Evolutionary conservation across 768 basidiomycete species (phyloP).

Genomic region (Lepiota venenata): DNA sequence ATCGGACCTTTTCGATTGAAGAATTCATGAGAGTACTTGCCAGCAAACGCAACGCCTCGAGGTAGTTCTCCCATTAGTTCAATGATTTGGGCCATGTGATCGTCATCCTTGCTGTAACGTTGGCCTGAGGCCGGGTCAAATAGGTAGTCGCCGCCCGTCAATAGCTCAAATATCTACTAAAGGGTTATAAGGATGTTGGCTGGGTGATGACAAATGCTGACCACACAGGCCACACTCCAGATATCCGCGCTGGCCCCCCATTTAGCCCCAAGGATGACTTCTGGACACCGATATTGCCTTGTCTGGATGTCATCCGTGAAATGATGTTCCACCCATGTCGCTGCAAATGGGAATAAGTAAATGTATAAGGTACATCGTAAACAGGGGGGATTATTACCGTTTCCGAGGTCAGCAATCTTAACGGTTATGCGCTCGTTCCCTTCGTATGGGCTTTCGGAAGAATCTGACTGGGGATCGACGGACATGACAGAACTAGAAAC

Average conservation of each 20-base stretch:
- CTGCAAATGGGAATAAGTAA: conserved; percentile 28
- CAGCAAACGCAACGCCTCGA: conserved; percentile 75
- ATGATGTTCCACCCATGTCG: conserved; percentile 91
- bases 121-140: conserved; percentile 96
- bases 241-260: conserved; percentile 96
- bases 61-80: conserved; percentile 93
- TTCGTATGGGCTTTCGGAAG: conserved; percentile 9
- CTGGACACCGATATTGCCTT: conserved; percentile 94
- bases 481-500: conserved; percentile 28
- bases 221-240: conserved; percentile 95
- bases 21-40: conserved; percentile 92
- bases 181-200: not conserved
- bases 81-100: conserved; percentile 97
- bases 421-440: conserved; percentile 73
- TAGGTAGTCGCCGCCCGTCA: conserved; percentile 96
- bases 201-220: conserved; percentile 24
- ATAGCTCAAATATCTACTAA: conserved; percentile 83
- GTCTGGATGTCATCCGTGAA: conserved; percentile 99
- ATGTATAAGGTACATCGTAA: not conserved
- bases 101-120: conserved; percentile 94
- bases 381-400: conserved; percentile 49
- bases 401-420: conserved; percentile 98
- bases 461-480: conserved; percentile 32
- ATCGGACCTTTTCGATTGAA: conserved; percentile 90
- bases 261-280: conserved; percentile 93